These are phyloP conservation scores for Labyrinthula sp. DNA, from an alignment of 352 stramenopile genomes.

Conservation along the genomic window DNA sequence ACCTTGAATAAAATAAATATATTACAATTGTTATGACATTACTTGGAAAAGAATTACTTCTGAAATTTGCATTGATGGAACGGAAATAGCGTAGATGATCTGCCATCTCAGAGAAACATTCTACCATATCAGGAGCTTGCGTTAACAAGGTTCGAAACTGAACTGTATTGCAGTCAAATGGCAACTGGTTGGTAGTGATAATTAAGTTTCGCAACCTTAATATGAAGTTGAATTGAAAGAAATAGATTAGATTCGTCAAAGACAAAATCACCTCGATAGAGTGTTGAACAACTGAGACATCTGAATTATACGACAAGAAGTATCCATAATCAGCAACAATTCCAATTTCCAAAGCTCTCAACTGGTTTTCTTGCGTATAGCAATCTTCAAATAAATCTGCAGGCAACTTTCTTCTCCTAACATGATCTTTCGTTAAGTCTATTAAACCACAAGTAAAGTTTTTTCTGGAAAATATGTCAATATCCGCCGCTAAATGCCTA, in stretches of 20 bases:
- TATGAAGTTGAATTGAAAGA: slow-evolving; percentile 23
- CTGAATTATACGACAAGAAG: background rate
- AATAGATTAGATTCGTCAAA: slow-evolving; percentile 16
- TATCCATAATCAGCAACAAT: slow-evolving; percentile 11
- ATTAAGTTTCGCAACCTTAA: slow-evolving; percentile 11
- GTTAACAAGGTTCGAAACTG: slow-evolving; percentile 1
- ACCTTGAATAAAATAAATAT: background rate
- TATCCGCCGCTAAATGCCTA: too few relatives aligned
- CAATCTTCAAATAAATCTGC: too few relatives aligned
- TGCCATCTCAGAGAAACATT: background rate
- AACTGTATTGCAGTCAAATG: background rate
- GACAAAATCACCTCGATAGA: slow-evolving; percentile 14
- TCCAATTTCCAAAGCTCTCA: slow-evolving; percentile 4
- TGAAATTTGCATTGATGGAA: background rate
- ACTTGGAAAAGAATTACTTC: background rate
- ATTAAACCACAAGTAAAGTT: too few relatives aligned
- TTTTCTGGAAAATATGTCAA: too few relatives aligned
- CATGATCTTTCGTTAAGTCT: too few relatives aligned
- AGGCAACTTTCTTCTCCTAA: too few relatives aligned
- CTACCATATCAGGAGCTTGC: slow-evolving; percentile 4
- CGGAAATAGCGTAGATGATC: slow-evolving; percentile 10
- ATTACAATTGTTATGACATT: background rate
- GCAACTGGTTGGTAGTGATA: slow-evolving; percentile 1
- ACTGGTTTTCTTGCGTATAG: too few relatives aligned
- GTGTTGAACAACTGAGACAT: slow-evolving; percentile 1